Evolutionary conservation across 495 filamentous ascomycete species (phyloP), one percentile per base, ranked within the genome.

Genomic region (Trichoderma erinaceum): DNA sequence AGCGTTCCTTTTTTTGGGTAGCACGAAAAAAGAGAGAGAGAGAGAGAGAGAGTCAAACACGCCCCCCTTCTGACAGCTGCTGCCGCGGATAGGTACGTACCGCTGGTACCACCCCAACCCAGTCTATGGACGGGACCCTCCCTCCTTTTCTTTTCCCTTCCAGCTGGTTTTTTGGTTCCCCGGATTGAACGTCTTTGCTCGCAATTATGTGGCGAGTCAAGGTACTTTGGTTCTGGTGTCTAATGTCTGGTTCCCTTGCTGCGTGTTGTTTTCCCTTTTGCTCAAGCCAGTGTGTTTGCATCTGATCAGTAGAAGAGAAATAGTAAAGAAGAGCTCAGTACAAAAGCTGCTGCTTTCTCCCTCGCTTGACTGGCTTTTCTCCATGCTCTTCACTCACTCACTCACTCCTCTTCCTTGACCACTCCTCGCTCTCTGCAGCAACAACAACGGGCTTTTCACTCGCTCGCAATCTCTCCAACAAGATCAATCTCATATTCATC

Each of bases 351-450:
- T 56, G 50, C 50, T 56, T 4, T 56, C 56, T 61, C 56, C 56
- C 56, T 61, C 27, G 23, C 56, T 6, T 48, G 44, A 48, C 15
- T n/a, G 35, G 35, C 4, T 38, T 23, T 23, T 21, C 18, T 1
- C 48, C 18, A 21, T n/a, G 18, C 56, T 61, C 56, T 61, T 61
- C 56, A 61, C 50, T 56, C 50, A 38, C 50, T 56, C 50, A 38
- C 35, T 38, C 29, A 29, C 35, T 3, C 35, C 35, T 38, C 50
- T 56, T 25, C n/a, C 50, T 25, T n/a, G 23, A 61, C 27, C 27
- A 23, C 25, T 61, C 16, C 23, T 21, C 56, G 6, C 23, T 3
- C 23, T 4, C 8, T 25, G 21, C 50, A 56, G n/a, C 23, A n/a
- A 56, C 21, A 56, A 56, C n/a, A n/a, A 4, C 50, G 23, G 18